phyloP scores from a whole-genome alignment of 208 protist species.

The Crithidia sp. region DNA sequence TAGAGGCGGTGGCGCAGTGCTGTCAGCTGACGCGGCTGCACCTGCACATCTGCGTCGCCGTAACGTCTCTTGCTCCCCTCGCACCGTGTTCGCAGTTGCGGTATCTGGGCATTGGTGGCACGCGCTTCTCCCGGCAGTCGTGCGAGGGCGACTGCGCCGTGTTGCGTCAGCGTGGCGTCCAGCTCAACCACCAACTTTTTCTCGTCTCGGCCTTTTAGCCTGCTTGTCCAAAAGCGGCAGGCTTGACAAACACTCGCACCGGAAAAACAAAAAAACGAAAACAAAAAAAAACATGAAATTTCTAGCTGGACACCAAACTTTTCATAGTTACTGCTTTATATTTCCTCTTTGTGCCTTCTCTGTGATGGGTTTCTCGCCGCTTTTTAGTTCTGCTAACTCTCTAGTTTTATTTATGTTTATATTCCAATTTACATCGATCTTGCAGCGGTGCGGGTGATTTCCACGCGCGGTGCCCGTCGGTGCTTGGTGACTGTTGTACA shows the following conservation, averaged over 20 bases:
- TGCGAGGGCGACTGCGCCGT: conserved; percentile 10
- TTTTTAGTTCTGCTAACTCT: too few relatives aligned
- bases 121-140: conserved; percentile 20
- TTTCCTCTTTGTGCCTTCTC: too few relatives aligned
- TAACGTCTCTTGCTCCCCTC: conserved; percentile 21
- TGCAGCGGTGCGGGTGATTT: too few relatives aligned
- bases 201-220: conserved; percentile 23
- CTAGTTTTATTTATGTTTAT: too few relatives aligned
- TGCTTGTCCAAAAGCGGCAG: background rate
- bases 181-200: conserved; percentile 31
- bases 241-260: background rate
- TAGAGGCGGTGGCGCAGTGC: conserved; percentile 28
- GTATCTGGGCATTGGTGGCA: conserved; percentile 31
- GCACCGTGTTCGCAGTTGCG: conserved; percentile 17
- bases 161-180: conserved; percentile 27
- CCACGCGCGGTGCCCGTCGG: too few relatives aligned
- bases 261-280: background rate
- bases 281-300: background rate
- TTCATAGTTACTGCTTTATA: too few relatives aligned
- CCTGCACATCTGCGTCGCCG: conserved; percentile 29
- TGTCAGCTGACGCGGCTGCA: conserved; percentile 19
- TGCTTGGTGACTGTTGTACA: too few relatives aligned
- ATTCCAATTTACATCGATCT: too few relatives aligned
- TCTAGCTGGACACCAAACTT: background rate
- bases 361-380: too few relatives aligned